Percentiles rank a stretch among this genome's conserved stretches.
Evolutionary conservation across 805 yeast genomes (phyloP).

Genomic region (Scheffersomyces lignosus): DNA sequence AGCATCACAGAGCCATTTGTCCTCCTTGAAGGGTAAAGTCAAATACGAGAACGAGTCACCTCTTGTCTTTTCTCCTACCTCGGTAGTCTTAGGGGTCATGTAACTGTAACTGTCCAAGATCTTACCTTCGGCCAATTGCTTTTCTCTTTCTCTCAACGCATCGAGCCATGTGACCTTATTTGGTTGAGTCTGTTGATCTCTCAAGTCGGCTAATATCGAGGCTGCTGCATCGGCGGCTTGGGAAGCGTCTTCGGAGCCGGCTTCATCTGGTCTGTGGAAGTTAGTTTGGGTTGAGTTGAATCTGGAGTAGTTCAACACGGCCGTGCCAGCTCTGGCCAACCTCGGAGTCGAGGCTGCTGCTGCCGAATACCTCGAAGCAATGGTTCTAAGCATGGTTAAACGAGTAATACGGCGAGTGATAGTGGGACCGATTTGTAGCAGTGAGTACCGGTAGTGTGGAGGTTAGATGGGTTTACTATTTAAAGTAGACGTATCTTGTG

Average conservation of each 20-base stretch:
- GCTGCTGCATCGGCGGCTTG: conserved; percentile 75
- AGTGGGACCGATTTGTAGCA: no score
- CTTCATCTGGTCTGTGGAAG: conserved; percentile 32
- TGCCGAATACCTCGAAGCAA: neutral
- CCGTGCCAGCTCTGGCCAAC: neutral
- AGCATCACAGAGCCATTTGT: conserved; percentile 77
- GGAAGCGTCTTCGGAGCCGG: conserved; percentile 50
- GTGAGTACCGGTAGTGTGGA: no score
- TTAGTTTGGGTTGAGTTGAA: conserved; percentile 9
- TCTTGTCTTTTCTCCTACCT: conserved; percentile 70
- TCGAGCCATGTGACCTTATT: conserved; percentile 79
- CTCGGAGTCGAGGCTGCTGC: neutral
- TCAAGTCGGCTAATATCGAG: conserved; percentile 62
- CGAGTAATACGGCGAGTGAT: neutral
- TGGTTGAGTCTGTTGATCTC: conserved; percentile 47
- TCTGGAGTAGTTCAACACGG: no score
- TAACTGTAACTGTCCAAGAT: conserved; percentile 69
- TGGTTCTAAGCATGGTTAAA: neutral
- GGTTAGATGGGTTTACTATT: no score
- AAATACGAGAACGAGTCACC: conserved; percentile 73
- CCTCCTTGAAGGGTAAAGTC: conserved; percentile 80
- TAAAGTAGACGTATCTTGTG: no score
- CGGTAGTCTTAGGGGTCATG: conserved; percentile 69
- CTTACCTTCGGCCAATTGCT: conserved; percentile 72
- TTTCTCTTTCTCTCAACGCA: conserved; percentile 72